Conservation (phyloP, 441 rosid genomes). For the Adansonia gregorii region DNA sequence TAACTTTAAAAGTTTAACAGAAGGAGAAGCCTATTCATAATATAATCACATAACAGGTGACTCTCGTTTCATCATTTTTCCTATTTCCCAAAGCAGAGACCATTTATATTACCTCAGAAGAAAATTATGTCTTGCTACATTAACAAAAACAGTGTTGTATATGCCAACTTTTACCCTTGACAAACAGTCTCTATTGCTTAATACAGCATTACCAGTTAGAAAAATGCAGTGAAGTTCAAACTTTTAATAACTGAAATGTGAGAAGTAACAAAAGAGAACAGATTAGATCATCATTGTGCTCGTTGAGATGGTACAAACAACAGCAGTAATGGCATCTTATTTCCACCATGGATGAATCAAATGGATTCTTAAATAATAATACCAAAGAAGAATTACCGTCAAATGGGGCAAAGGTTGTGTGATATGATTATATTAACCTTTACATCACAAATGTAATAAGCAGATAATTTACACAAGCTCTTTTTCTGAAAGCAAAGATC, state of each 20-base stretch:
- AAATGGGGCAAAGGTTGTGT: neutral
- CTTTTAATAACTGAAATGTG: neutral
- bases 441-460: neutral
- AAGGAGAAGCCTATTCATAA: neutral
- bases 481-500: constrained; percentile 4
- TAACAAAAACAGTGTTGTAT: neutral
- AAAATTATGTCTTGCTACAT: neutral
- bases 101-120: neutral
- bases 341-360: neutral
- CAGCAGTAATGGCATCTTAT: neutral
- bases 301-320: neutral
- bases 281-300: neutral
- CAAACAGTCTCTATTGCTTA: neutral
- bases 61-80: neutral
- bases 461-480: neutral
- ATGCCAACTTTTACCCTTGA: neutral
- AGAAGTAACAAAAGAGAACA: constrained; percentile 1
- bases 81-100: neutral
- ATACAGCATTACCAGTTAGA: neutral
- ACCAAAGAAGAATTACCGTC: neutral
- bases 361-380: neutral
- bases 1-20: neutral
- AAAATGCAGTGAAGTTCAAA: neutral
- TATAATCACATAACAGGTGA: neutral
- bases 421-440: neutral